Conservation (phyloP, 176 grass and related monocot species). For the Poa pratensis region DNA sequence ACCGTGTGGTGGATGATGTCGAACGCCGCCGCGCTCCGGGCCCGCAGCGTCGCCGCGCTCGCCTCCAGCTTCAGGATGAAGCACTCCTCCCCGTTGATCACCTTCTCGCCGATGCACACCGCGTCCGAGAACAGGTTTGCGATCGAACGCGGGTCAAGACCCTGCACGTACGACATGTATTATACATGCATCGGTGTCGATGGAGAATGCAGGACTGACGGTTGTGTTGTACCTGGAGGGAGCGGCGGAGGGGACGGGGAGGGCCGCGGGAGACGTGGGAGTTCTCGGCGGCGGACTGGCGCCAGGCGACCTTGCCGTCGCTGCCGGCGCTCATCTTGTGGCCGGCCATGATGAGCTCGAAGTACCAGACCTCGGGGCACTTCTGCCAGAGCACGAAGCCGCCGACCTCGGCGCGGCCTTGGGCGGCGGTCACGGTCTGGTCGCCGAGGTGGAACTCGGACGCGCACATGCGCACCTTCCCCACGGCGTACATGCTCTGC, state of each 20-base stretch:
- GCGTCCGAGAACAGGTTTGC: conserved; percentile 95
- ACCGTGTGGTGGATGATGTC: conserved; percentile 97
- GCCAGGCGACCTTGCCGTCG: conserved; percentile 84
- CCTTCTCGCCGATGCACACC: conserved; percentile 91
- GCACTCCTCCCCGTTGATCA: conserved; percentile 85
- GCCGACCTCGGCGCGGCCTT: conserved; percentile 78
- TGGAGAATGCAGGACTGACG: not conserved
- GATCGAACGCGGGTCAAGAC: conserved; percentile 78
- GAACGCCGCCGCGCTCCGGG: conserved; percentile 68
- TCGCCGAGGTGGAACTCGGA: conserved; percentile 93
- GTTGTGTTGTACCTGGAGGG: conserved; percentile 60
- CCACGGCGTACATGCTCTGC: conserved; percentile 91
- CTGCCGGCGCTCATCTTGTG: conserved; percentile 91
- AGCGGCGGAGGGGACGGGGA: conserved; percentile 82
- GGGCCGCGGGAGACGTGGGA: conserved; percentile 67
- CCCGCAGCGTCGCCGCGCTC: conserved; percentile 55
- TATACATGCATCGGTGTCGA: not conserved
- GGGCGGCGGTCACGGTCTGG: conserved; percentile 60
- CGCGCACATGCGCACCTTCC: conserved; percentile 89
- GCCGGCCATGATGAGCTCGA: conserved; percentile 92
- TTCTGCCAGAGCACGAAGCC: conserved; percentile 98
- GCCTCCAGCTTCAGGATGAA: conserved; percentile 98
- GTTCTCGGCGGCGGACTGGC: conserved; percentile 71
- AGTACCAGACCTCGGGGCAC: conserved; percentile 91
- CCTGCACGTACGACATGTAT: conserved; percentile 37